Conservation (phyloP, 2,329 filamentous ascomycete genomes). For the Westerdykella sp. region DNA sequence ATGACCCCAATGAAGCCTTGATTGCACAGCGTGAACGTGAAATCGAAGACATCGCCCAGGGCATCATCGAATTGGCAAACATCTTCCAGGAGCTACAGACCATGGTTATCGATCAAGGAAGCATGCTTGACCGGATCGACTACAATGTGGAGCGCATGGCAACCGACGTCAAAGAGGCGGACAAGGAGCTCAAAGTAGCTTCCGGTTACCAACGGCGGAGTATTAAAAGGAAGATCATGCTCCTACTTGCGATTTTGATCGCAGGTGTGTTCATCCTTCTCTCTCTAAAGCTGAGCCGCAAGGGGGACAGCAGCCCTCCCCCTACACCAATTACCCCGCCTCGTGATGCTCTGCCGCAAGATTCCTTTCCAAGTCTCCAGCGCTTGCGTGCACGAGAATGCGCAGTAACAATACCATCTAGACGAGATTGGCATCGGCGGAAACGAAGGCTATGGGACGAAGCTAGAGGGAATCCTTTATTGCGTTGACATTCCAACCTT, state of each 20-base stretch:
- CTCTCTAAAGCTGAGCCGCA: conserved; percentile 69
- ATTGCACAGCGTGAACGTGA: conserved; percentile 92
- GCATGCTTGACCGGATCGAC: conserved; percentile 48
- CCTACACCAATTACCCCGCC: conserved; percentile 15
- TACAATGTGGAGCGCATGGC: conserved; percentile 97
- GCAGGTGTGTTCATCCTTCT: conserved; percentile 77
- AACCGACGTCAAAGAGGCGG: conserved; percentile 85
- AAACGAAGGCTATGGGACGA: conserved; percentile 30
- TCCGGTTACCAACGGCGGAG: conserved; percentile 82
- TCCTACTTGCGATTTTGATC: conserved; percentile 79
- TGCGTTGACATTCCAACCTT: no score
- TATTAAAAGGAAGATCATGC: conserved; percentile 86
- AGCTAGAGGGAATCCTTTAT: conserved; percentile 8
- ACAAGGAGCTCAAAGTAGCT: conserved; percentile 83
- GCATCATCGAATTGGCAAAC: conserved; percentile 93
- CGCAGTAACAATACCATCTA: conserved; percentile 12
- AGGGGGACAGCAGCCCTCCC: conserved; percentile 20
- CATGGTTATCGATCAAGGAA: conserved; percentile 63
- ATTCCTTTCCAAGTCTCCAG: neutral
- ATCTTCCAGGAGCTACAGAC: conserved; percentile 93
- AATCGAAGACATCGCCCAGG: conserved; percentile 96
- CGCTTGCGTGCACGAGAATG: conserved; percentile 10
- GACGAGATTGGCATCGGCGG: conserved; percentile 29
- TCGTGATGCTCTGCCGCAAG: conserved; percentile 9
- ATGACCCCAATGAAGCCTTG: conserved; percentile 64